Evolutionary conservation across 805 yeast genomes (phyloP), one percentile per base, ranked within the genome.

Genomic region (Hagleromyces aurorensis): DNA sequence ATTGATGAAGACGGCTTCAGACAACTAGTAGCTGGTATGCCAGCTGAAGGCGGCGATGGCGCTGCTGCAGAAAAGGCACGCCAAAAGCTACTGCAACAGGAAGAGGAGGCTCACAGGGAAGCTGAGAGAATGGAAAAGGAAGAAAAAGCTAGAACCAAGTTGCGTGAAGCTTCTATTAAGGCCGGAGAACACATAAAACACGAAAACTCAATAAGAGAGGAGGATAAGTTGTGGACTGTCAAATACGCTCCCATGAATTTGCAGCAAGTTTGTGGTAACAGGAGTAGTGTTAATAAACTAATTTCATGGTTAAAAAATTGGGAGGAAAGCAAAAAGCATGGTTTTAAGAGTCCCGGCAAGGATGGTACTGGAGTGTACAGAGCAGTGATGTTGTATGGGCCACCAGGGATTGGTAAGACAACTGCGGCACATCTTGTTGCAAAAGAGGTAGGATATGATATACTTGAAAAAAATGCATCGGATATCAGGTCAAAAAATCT

Each of bases 21-120:
- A 22, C 74, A 76, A 40, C 63, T 91, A 40, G 65, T 91, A 25
- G 46, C 64, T 13, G 70, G 74, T 5, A 82, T 89, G 91, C 97
- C 98, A 0, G 78, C 77, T 3, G 86, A 79, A 40, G 98, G 98
- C 16, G 97, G 97, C 0, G 72, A 70, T 24, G 83, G 93, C n/a
- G 80, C 61, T 10, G 73, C 64, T 3, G 97, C 96, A 0, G 70
- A 69, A 34, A 75, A 72, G 40, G 91, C 91, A 2, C 64, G 76
- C 36, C 64, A 63, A 25, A 85, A 84, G 57, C 67, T 76, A 36
- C 74, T 72, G 37, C 75, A 70, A 34, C 91, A 85, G 44, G 86
- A 80, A 45, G 61, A 59, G 19, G 57, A 59, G 33, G 72, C 77
- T 3, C 35, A 67, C 13, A 68, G 65, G 38, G 77, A 73, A 35